Evolutionary conservation across 371 early-diverging fungal species (phyloP), one percentile per base, ranked within the genome.

Genomic region (Mortierella sp.): DNA sequence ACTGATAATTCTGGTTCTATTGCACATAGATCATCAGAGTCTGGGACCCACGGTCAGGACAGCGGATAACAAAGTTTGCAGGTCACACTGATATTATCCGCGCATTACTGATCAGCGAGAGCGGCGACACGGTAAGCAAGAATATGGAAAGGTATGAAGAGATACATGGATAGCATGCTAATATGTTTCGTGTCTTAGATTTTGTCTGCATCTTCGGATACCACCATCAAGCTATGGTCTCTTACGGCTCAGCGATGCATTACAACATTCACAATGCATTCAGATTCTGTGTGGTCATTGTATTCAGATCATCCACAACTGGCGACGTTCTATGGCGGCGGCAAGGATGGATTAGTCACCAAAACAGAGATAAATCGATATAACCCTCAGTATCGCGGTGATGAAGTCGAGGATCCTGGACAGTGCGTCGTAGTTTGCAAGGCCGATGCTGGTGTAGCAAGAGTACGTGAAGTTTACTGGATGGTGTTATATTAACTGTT

Each of bases 81-180:
- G 99, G 99, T 0, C 99, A 98, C 77, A 95, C 96, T 0, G 99
- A 98, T 73, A 94, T 94, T 72, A 94, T 98, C 39, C 94, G 98
- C 59, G 91, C 95, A 12, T 76, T 98, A 20, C 83, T 98, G 49
- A 86, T 98, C 18, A 93, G 94, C 64, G 90, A 95, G 28, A 97
- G 97, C 83, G 97, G 97, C 22, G 90, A 93, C 73, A 90, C 92
- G 66, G 94, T 94, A 86, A 83, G 86, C 20, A 18, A 18, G 4
- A 40, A 18, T 22, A 20, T 11, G 14, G 30, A 52, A 20, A 64
- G 8, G 26, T 5, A 10, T 28, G n/a, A 5, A 26, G 47, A 30
- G 4, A 30, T 30, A 30, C 1, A 30, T 30, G 30, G 30, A 30
- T 4, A 30, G 30, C 5, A 8, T 49, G 24, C 8, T 64, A 26